These are phyloP conservation scores for Penicillium concentricum DNA, from an alignment of 2,329 filamentous ascomycete genomes.

Conservation along the genomic window DNA sequence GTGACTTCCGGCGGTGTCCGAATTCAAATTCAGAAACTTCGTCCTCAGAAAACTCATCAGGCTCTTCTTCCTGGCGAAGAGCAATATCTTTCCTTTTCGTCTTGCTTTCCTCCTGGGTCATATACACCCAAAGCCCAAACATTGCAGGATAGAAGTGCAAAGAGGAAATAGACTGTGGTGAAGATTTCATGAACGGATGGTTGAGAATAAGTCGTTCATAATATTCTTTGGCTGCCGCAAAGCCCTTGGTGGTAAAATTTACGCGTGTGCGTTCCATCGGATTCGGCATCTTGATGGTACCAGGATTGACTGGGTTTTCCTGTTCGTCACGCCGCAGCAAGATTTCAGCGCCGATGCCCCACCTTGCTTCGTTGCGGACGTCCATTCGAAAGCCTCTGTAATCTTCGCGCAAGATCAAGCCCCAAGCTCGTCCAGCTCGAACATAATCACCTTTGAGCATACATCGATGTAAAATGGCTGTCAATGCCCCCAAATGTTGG, in stretches of 20 bases:
- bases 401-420: conserved; percentile 65
- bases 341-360: conserved; percentile 83
- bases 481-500: conserved; percentile 65
- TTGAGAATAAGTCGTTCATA: conserved; percentile 77
- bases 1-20: conserved; percentile 21
- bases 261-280: conserved; percentile 7
- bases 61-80: conserved; percentile 21
- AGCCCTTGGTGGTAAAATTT: conserved; percentile 49
- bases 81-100: conserved; percentile 44
- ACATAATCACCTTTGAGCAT: conserved; percentile 68
- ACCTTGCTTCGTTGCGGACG: conserved; percentile 66
- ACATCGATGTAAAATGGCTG: conserved; percentile 69
- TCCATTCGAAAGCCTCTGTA: conserved; percentile 62
- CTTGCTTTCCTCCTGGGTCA: conserved; percentile 62
- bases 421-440: conserved; percentile 73
- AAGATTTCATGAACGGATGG: conserved; percentile 66
- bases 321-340: conserved; percentile 59
- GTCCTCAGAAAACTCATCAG: conserved; percentile 33
- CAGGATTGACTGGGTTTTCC: conserved; percentile 6
- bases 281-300: neutral
- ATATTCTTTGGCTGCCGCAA: conserved; percentile 63
- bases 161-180: conserved; percentile 61
- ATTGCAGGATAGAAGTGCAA: conserved; percentile 79
- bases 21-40: conserved; percentile 28
- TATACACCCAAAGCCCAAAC: conserved; percentile 78